Conservation (phyloP, 2,329 filamentous ascomycete species). For the Colletotrichum orbiculare region DNA sequence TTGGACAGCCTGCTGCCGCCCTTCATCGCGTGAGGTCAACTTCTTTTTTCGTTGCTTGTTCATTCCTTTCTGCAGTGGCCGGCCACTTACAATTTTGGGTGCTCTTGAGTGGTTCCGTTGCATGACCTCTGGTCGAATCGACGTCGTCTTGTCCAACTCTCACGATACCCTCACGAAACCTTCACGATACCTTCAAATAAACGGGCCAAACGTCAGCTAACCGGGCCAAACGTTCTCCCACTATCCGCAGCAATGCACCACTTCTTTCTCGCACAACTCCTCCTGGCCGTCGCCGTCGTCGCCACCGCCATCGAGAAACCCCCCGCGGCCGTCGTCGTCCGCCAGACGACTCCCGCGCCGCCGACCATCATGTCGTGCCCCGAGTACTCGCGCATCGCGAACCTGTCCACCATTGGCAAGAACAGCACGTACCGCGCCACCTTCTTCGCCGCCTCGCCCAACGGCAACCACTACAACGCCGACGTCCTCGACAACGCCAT, state of each 20-base stretch:
- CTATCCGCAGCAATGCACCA: constrained; percentile 12
- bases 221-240: background rate
- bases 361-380: constrained; percentile 43
- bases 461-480: constrained; percentile 52
- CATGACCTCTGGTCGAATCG: constrained; percentile 13
- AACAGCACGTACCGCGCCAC: constrained; percentile 59
- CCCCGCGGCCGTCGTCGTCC: constrained; percentile 29
- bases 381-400: constrained; percentile 57
- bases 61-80: constrained; percentile 33
- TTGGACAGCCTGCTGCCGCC: constrained; percentile 13
- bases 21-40: constrained; percentile 7
- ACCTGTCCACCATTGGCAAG: constrained; percentile 57
- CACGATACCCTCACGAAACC: background rate
- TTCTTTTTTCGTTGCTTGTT: constrained; percentile 10
- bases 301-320: constrained; percentile 10
- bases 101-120: constrained; percentile 19
- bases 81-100: constrained; percentile 32
- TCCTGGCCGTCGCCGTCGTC: constrained; percentile 31
- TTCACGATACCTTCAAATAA: background rate
- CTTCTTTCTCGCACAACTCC: constrained; percentile 29
- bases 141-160: background rate
- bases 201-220: background rate
- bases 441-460: constrained; percentile 54
- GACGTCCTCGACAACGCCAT: constrained; percentile 55
- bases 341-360: constrained; percentile 24